Percentiles rank a stretch among this genome's conserved stretches.
These are phyloP conservation scores for Colletotrichum sp. DNA, from an alignment of 2,329 filamentous ascomycete genomes.

Conservation along the genomic window DNA sequence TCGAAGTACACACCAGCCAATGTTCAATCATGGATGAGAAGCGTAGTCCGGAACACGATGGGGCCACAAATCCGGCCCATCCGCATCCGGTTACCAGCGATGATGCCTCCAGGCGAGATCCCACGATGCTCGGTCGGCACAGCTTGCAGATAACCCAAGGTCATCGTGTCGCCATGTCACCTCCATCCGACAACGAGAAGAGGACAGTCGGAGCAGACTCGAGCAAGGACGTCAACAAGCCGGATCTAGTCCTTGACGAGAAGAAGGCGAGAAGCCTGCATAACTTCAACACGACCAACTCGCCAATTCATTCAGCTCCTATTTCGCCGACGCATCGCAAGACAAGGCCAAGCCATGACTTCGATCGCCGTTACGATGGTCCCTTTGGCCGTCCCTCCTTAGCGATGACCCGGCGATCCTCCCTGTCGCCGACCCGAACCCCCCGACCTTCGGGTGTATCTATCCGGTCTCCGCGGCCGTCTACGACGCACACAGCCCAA, in stretches of 20 bases:
- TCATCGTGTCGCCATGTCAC: not conserved
- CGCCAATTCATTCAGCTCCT: not conserved
- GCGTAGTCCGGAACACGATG: not conserved
- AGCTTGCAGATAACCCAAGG: constrained; percentile 3
- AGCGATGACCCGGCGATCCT: not conserved
- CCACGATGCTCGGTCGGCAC: not conserved
- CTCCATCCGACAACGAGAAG: not conserved
- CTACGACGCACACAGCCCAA: not conserved
- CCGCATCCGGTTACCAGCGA: not conserved
- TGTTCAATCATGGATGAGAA: not conserved
- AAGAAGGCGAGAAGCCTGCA: not conserved
- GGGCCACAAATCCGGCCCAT: not conserved
- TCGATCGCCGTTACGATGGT: constrained; percentile 19
- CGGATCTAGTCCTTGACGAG: not conserved
- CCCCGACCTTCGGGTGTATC: not conserved
- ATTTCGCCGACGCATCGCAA: not conserved
- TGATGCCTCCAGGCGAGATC: not conserved
- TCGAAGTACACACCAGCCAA: not conserved
- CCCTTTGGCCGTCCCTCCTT: constrained; percentile 16
- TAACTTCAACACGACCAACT: not conserved
- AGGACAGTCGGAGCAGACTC: not conserved
- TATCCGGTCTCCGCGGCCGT: not conserved
- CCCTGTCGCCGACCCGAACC: not conserved
- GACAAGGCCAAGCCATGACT: constrained; percentile 12
- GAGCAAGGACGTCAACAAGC: not conserved